A percentile compares a stretch with the other conserved stretches of the same genome.
phyloP scores from a whole-genome alignment of 352 stramenopile species.

The Thalassiosira hispida region DNA sequence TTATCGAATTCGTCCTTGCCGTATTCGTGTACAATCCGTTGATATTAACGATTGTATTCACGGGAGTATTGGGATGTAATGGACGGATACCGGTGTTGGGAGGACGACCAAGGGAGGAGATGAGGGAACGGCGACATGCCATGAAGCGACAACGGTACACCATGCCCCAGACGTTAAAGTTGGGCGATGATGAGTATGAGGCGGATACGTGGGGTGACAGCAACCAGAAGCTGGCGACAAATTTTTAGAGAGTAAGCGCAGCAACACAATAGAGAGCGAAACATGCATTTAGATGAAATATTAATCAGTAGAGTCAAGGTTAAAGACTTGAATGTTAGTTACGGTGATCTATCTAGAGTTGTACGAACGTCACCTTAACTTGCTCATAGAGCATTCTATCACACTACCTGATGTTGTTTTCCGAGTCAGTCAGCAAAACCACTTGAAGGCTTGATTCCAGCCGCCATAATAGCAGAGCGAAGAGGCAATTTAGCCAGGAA shows the following conservation, averaged over 20 bases:
- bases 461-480: too few species aligned
- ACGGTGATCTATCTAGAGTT: too few species aligned
- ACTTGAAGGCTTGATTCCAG: too few species aligned
- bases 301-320: too few species aligned
- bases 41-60: conserved; percentile 68
- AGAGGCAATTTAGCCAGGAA: too few species aligned
- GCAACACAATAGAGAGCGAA: too few species aligned
- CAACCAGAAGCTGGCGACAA: conserved; percentile 35
- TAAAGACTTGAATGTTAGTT: too few species aligned
- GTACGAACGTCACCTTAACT: too few species aligned
- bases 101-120: conserved; percentile 69
- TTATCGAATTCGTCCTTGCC: conserved; percentile 68
- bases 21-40: conserved; percentile 76
- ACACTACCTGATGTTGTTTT: too few species aligned
- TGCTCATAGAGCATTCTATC: too few species aligned
- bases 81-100: conserved; percentile 66
- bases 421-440: too few species aligned
- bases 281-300: too few species aligned
- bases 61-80: conserved; percentile 68
- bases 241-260: conserved; percentile 51
- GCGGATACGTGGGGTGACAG: conserved; percentile 42
- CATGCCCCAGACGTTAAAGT: conserved; percentile 41
- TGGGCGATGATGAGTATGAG: conserved; percentile 40
- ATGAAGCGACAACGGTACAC: conserved; percentile 46
- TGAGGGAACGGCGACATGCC: conserved; percentile 19